phyloP scores from a whole-genome alignment of 371 early-diverging fungal genomes.

The Smittium culicis region DNA sequence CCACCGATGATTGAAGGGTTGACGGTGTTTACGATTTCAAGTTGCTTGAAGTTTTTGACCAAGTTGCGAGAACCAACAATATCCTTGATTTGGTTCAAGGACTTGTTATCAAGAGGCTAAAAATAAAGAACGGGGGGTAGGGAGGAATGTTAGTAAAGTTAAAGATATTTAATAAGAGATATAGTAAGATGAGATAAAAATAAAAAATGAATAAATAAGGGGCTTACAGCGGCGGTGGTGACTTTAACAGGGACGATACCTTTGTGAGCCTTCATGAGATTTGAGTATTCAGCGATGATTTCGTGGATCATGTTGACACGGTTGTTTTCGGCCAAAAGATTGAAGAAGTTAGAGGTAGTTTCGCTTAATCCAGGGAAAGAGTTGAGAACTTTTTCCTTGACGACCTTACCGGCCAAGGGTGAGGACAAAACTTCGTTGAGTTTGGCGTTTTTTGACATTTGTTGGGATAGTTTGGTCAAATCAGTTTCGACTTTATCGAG shows the following conservation, averaged over 20 bases:
- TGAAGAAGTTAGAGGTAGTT: conserved; percentile 80
- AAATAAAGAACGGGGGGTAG: background rate
- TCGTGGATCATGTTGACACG: conserved; percentile 70
- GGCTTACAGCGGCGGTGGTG: conserved; percentile 61
- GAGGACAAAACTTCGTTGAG: conserved; percentile 64
- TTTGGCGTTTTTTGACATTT: conserved; percentile 56
- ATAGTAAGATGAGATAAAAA: background rate
- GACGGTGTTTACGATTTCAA: conserved; percentile 79
- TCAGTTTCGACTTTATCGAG: conserved; percentile 80
- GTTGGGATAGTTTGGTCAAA: conserved; percentile 47
- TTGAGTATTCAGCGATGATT: conserved; percentile 62
- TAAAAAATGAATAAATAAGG: conserved; percentile 18
- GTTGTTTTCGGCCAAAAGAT: conserved; percentile 82
- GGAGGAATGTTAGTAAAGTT: background rate
- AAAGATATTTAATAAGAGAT: background rate
- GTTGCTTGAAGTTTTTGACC: conserved; percentile 45
- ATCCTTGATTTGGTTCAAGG: conserved; percentile 42
- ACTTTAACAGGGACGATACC: conserved; percentile 80
- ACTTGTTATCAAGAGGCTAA: conserved; percentile 38
- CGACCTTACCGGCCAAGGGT: conserved; percentile 65
- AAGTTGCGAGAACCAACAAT: conserved; percentile 47
- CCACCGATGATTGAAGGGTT: conserved; percentile 91
- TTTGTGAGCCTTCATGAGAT: conserved; percentile 83
- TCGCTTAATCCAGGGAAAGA: conserved; percentile 57
- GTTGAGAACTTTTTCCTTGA: conserved; percentile 62